A percentile compares a stretch with the other conserved stretches of the same genome.
Conservation (phyloP, 73 alveolate species). For the Breviolum minutum region DNA sequence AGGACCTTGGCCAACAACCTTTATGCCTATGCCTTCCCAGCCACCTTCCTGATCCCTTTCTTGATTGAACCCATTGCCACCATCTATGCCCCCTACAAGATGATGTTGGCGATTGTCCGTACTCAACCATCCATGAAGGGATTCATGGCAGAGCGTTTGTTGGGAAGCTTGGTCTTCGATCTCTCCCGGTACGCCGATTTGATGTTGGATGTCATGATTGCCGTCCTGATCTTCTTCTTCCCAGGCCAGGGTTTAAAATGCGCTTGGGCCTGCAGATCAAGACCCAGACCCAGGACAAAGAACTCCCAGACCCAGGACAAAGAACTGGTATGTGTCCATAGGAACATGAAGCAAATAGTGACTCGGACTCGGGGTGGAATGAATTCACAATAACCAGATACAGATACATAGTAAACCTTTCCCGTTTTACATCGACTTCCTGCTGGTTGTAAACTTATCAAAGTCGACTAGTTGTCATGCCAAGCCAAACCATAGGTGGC, state of each 20-base stretch:
- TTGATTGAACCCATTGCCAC: conserved; percentile 88
- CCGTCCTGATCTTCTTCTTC: conserved; percentile 89
- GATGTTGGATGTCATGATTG: conserved; percentile 63
- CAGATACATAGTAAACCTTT: no score
- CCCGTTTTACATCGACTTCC: no score
- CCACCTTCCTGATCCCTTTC: conserved; percentile 87
- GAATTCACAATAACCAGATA: no score
- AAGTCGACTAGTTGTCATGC: neutral
- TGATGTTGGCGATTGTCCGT: conserved; percentile 71
- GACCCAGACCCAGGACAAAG: no score
- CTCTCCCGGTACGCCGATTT: conserved; percentile 80
- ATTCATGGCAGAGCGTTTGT: conserved; percentile 87
- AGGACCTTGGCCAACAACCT: conserved; percentile 87
- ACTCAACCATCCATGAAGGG: conserved; percentile 77
- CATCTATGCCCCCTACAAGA: conserved; percentile 94
- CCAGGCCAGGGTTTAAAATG: conserved; percentile 17
- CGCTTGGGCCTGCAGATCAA: no score
- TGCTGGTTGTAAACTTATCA: no score
- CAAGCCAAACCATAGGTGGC: neutral
- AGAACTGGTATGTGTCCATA: no score
- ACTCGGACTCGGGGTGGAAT: neutral
- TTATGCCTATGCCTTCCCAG: conserved; percentile 93
- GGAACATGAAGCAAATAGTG: neutral
- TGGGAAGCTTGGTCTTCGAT: conserved; percentile 81
- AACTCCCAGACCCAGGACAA: no score